Conservation (phyloP, 768 basidiomycete genomes). For the Collybia sp. region DNA sequence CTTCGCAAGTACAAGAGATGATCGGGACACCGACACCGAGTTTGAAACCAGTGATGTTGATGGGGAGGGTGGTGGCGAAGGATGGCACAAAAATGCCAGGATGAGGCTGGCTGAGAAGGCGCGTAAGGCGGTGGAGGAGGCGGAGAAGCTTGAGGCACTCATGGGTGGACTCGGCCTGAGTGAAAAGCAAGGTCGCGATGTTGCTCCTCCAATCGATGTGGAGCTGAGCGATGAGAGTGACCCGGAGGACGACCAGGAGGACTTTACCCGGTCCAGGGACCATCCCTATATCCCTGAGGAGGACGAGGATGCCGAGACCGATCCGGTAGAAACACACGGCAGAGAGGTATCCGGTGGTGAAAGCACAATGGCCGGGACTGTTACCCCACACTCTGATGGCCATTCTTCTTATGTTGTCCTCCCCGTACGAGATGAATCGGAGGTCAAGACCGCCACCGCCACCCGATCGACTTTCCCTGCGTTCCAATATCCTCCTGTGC, state of each 20-base stretch:
- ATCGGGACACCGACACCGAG: constrained; percentile 53
- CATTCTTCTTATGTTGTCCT: constrained; percentile 16
- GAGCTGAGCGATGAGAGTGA: constrained; percentile 82
- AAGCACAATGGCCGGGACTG: constrained; percentile 2
- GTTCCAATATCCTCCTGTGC: constrained; percentile 15
- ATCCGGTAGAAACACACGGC: constrained; percentile 13
- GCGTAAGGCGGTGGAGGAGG: constrained; percentile 55
- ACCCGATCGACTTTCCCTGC: constrained; percentile 24
- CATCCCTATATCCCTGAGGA: constrained; percentile 70
- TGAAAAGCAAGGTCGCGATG: constrained; percentile 17
- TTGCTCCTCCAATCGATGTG: constrained; percentile 64
- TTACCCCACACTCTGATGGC: background rate
- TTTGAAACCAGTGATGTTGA: constrained; percentile 50
- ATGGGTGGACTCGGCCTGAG: constrained; percentile 20
- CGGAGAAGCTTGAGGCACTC: constrained; percentile 40
- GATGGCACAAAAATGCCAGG: constrained; percentile 63
- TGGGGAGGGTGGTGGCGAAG: constrained; percentile 44
- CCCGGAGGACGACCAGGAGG: constrained; percentile 46
- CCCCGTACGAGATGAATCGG: constrained; percentile 23
- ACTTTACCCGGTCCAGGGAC: constrained; percentile 32
- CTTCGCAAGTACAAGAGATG: constrained; percentile 65
- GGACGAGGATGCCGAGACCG: constrained; percentile 49
- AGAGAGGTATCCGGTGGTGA: constrained; percentile 4
- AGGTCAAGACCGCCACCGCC: constrained; percentile 32
- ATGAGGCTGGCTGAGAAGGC: constrained; percentile 69